A percentile compares a stretch with the other conserved stretches of the same genome.
These are phyloP conservation scores for Aspergillus phoenicis DNA, from an alignment of 2,329 filamentous ascomycete genomes.

Conservation along the genomic window DNA sequence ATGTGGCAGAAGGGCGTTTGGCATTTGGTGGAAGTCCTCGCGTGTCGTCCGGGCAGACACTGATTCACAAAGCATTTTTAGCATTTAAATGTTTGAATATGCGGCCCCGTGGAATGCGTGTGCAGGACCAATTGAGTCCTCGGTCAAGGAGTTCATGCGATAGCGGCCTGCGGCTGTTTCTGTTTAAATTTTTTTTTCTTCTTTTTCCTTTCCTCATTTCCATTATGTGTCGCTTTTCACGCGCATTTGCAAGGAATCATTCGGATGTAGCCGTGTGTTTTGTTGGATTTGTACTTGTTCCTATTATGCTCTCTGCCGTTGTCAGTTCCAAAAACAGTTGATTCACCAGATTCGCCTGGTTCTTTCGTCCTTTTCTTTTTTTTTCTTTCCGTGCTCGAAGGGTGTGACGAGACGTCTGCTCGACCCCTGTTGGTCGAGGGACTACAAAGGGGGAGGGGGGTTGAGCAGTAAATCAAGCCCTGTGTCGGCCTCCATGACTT, in stretches of 20 bases:
- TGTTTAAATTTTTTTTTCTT: slow-evolving; percentile 7
- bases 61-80: slow-evolving; percentile 20
- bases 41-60: slow-evolving; percentile 11
- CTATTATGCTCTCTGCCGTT: slow-evolving; percentile 2
- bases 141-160: slow-evolving; percentile 22
- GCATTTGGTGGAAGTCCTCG: slow-evolving; percentile 21
- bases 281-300: slow-evolving; percentile 11
- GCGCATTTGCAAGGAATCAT: slow-evolving; percentile 9
- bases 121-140: slow-evolving; percentile 17
- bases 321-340: slow-evolving; percentile 13
- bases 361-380: not conserved
- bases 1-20: slow-evolving; percentile 21
- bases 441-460: not conserved
- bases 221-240: not conserved
- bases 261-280: slow-evolving; percentile 10
- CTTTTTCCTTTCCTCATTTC: slow-evolving; percentile 3
- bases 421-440: not conserved
- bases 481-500: not conserved
- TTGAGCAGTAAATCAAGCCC: not conserved
- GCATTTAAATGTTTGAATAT: slow-evolving; percentile 24
- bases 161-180: slow-evolving; percentile 20
- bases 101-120: slow-evolving; percentile 14
- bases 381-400: not conserved
- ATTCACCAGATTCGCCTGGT: slow-evolving; percentile 3
- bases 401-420: not conserved